Evolutionary conservation across 2,329 filamentous ascomycete genomes (phyloP).

Genomic region (Trichoderma sp.): DNA sequence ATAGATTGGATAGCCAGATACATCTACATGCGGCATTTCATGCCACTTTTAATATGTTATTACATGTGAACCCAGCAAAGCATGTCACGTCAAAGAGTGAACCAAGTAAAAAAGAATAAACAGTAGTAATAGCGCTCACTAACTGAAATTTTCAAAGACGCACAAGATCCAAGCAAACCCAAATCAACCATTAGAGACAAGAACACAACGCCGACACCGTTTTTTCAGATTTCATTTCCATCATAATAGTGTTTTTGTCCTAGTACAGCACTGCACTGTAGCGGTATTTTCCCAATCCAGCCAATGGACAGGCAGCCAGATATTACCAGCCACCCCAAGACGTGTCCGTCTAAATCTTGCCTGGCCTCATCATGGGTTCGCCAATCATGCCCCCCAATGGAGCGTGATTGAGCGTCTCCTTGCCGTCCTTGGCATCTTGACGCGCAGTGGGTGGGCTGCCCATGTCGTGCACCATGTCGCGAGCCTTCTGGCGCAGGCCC

Average conservation of each 20-base stretch:
- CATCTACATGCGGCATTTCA: neutral
- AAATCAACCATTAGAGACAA: neutral
- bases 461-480: conserved; percentile 42
- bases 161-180: neutral
- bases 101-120: neutral
- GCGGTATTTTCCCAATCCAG: neutral
- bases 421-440: conserved; percentile 42
- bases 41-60: neutral
- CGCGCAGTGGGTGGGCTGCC: conserved; percentile 40
- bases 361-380: conserved; percentile 34
- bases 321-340: neutral
- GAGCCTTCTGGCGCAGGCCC: conserved; percentile 41
- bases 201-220: conserved; percentile 5
- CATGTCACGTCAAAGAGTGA: neutral
- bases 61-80: neutral
- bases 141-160: neutral
- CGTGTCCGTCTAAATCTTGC: conserved; percentile 28
- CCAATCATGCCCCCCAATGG: conserved; percentile 37
- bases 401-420: conserved; percentile 36
- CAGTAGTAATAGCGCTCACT: neutral
- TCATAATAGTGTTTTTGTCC: neutral
- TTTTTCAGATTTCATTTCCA: conserved; percentile 22
- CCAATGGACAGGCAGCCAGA: neutral
- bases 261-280: neutral
- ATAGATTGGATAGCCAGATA: neutral